These are phyloP conservation scores for Takashimella tepidaria DNA, from an alignment of 1,284 basidiomycete genomes.

Conservation along the genomic window DNA sequence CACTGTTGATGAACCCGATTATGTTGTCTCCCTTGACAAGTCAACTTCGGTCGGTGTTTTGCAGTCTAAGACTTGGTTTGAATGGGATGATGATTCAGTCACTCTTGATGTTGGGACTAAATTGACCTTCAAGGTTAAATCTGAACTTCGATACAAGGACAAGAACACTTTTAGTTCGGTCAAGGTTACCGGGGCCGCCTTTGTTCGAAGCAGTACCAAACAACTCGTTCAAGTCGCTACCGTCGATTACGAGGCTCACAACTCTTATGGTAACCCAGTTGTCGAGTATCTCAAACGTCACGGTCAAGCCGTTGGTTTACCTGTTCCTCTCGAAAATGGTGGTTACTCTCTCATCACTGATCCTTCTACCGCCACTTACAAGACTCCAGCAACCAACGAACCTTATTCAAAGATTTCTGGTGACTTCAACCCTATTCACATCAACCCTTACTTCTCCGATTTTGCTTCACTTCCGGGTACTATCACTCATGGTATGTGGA, in stretches of 20 bases:
- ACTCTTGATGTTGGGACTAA: slow-evolving; percentile 73
- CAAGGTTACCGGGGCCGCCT: slow-evolving; percentile 76
- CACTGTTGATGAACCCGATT: slow-evolving; percentile 80
- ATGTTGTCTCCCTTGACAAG: slow-evolving; percentile 67
- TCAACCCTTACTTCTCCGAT: slow-evolving; percentile 97
- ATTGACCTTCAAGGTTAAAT: slow-evolving; percentile 83
- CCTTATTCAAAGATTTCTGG: slow-evolving; percentile 94
- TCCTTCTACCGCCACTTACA: slow-evolving; percentile 58
- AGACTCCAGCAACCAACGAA: slow-evolving; percentile 78
- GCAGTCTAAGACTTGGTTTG: slow-evolving; percentile 96
- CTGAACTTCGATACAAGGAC: slow-evolving; percentile 85
- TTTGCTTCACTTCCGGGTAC: slow-evolving; percentile 90
- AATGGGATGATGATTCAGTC: slow-evolving; percentile 79
- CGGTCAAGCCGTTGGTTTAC: slow-evolving; percentile 69
- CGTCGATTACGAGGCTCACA: slow-evolving; percentile 78
- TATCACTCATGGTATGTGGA: slow-evolving; percentile 97
- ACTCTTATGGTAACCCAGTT: slow-evolving; percentile 88
- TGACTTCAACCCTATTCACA: slow-evolving; percentile 90
- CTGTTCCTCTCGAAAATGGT: slow-evolving; percentile 72
- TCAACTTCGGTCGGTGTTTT: slow-evolving; percentile 84
- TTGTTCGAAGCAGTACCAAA: slow-evolving; percentile 79
- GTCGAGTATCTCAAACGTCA: slow-evolving; percentile 88
- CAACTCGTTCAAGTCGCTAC: slow-evolving; percentile 80
- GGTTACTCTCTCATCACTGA: slow-evolving; percentile 73
- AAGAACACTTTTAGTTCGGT: slow-evolving; percentile 79